phyloP scores from a whole-genome alignment of 257 asterid species.

The Agastache rugosa region DNA sequence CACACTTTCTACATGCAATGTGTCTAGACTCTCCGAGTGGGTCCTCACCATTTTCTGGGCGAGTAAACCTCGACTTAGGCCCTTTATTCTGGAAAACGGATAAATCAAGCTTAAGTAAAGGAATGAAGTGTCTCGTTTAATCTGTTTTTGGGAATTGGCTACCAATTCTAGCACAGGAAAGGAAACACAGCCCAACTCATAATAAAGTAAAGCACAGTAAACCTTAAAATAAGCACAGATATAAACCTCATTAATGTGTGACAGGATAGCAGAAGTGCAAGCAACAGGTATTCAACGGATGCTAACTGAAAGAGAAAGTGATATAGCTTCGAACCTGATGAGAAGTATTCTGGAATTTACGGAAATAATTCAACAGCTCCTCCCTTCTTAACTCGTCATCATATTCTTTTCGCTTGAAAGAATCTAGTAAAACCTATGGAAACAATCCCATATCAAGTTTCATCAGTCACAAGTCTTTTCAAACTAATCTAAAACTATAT shows the following conservation, averaged over 20 bases:
- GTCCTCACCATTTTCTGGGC: slow-evolving; percentile 61
- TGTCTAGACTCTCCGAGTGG: slow-evolving; percentile 63
- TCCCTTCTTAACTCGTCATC: slow-evolving; percentile 92
- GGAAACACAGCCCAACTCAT: neutral
- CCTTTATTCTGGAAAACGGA: slow-evolving; percentile 63
- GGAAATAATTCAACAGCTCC: slow-evolving; percentile 84
- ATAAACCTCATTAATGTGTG: neutral
- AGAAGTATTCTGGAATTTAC: slow-evolving; percentile 71
- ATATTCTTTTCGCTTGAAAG: slow-evolving; percentile 80
- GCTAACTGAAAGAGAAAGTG: slow-evolving; percentile 3
- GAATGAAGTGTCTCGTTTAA: slow-evolving; percentile 11
- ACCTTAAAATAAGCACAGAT: neutral
- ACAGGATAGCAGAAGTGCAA: neutral
- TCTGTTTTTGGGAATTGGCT: neutral
- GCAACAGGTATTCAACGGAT: slow-evolving; percentile 8
- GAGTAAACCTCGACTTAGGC: slow-evolving; percentile 53
- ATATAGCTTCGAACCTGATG: slow-evolving; percentile 59
- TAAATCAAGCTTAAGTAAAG: slow-evolving; percentile 28
- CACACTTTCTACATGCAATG: slow-evolving; percentile 92
- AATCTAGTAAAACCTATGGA: slow-evolving; percentile 82
- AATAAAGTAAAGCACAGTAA: neutral
- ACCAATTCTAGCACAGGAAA: slow-evolving; percentile 15
- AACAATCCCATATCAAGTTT: slow-evolving; percentile 34
- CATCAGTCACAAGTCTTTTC: slow-evolving; percentile 11
- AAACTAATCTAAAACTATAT: slow-evolving; percentile 13